phyloP scores from a whole-genome alignment of 106 monocot genomes.

The Platanthera guangdongensis region DNA sequence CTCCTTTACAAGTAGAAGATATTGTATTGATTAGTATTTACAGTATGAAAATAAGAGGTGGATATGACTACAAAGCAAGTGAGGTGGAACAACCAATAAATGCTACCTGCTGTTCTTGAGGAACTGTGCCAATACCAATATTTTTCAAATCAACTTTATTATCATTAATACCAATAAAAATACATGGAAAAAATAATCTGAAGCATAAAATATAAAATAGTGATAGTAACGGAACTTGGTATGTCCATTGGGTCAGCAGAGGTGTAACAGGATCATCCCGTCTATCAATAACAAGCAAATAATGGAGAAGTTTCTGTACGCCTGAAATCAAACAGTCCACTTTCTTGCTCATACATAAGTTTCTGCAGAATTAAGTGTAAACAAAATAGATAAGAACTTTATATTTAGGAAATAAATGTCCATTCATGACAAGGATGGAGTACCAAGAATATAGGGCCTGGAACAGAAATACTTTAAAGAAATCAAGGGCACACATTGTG shows the following conservation, averaged over 20 bases:
- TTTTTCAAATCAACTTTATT: slow-evolving; percentile 87
- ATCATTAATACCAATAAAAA: slow-evolving; percentile 62
- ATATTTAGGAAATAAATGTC: neutral
- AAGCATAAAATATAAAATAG: slow-evolving; percentile 6
- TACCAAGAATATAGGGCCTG: neutral
- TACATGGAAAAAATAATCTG: neutral
- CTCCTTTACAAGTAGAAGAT: slow-evolving; percentile 41
- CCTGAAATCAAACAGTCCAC: slow-evolving; percentile 99
- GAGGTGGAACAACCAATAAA: slow-evolving; percentile 8
- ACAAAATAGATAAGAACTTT: neutral
- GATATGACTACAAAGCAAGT: neutral
- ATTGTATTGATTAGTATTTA: neutral
- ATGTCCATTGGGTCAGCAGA: slow-evolving; percentile 96
- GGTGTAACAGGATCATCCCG: slow-evolving; percentile 99
- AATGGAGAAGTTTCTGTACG: slow-evolving; percentile 90
- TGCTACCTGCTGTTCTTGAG: slow-evolving; percentile 85
- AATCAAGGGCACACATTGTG: neutral
- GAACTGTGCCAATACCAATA: slow-evolving; percentile 53
- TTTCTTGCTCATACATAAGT: slow-evolving; percentile 99
- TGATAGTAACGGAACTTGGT: slow-evolving; percentile 45
- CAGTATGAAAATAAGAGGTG: neutral
- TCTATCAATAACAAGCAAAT: slow-evolving; percentile 80
- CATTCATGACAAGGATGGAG: neutral
- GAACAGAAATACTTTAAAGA: neutral
- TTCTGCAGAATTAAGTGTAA: slow-evolving; percentile 52